A percentile compares a stretch with the other conserved stretches of the same genome.
These are phyloP conservation scores for Blastobotrys buckinghamii DNA, from an alignment of 1,139 yeast species.

Conservation along the genomic window DNA sequence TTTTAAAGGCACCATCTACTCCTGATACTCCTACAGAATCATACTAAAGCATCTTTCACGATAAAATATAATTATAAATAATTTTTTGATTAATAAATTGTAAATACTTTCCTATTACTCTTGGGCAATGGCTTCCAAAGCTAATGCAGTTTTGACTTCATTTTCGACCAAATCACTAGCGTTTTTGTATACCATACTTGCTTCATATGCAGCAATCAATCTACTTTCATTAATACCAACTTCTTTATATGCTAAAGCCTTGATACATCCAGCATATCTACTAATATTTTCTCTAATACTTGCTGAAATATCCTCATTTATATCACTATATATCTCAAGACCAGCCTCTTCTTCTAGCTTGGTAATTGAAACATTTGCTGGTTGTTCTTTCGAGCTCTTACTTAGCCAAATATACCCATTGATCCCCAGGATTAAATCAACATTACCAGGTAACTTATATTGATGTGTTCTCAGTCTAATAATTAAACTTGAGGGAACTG, in stretches of 20 bases:
- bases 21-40: no score
- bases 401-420: conserved; percentile 94
- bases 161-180: conserved; percentile 70
- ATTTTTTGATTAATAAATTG: no score
- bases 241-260: conserved; percentile 74
- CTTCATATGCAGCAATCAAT: conserved; percentile 78
- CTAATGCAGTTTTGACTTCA: conserved; percentile 68
- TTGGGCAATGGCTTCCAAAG: conserved; percentile 60
- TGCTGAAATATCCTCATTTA: conserved; percentile 64
- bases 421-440: conserved; percentile 84
- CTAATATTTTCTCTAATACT: conserved; percentile 68
- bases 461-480: conserved; percentile 83
- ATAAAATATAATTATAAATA: no score
- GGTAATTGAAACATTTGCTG: conserved; percentile 57
- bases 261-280: conserved; percentile 77
- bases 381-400: conserved; percentile 49
- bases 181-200: conserved; percentile 71
- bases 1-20: conserved; percentile 18
- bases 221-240: conserved; percentile 82
- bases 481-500: conserved; percentile 76
- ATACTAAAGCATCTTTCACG: no score
- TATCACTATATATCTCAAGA: conserved; percentile 91
- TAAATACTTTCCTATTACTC: neutral
- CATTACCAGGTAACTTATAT: conserved; percentile 83
- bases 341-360: conserved; percentile 90